Evolutionary conservation across 1,139 yeast species (phyloP), one percentile per base, ranked within the genome.

Genomic region (Keqinozyma sinolaborantium): DNA sequence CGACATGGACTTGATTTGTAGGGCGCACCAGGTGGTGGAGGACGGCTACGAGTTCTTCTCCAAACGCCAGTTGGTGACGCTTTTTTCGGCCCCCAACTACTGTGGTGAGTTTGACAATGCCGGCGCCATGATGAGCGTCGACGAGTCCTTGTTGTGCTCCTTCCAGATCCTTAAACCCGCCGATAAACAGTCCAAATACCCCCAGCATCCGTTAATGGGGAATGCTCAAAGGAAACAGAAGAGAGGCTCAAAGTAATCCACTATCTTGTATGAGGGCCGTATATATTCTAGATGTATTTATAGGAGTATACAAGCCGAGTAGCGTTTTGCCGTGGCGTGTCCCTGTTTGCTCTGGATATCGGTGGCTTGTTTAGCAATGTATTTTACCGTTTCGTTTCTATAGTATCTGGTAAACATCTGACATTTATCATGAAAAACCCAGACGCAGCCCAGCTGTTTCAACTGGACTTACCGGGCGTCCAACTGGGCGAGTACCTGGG

Each of bases 71-170:
- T 76, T 92, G 56, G 97, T 92, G 34, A 92, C 98, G 14, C 71
- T 92, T 44, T 92, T 92, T 56, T 81, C 94, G 30, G 97, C 97
- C 31, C 98, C 97, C 45, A 92, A 92, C 64, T 92, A 92, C 59
- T 92, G 97, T 75, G 97, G 97, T 46, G 97, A 92, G 63, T 92
- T 92, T 58, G 97, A 92, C 60, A 92, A 92, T 58, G 97, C 97
- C 7, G 98, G 97, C 50, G 97, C 97, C 24, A 90, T 92, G 95
- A 92, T 92, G 98, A 82, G 95, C 51, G 97, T 92, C 34, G 97
- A 92, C 60, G 97, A 90, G 61, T 82, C 92, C 57, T 76, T 92
- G 53, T 74, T 92, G 51, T 92, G 98, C 70, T 88, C 97, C 12
- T 92, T 92, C 83, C 97, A 92, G 65, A 90, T 92, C 52, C 77